phyloP scores from a whole-genome alignment of 2,329 filamentous ascomycete genomes.

The Penicillium glabrum region DNA sequence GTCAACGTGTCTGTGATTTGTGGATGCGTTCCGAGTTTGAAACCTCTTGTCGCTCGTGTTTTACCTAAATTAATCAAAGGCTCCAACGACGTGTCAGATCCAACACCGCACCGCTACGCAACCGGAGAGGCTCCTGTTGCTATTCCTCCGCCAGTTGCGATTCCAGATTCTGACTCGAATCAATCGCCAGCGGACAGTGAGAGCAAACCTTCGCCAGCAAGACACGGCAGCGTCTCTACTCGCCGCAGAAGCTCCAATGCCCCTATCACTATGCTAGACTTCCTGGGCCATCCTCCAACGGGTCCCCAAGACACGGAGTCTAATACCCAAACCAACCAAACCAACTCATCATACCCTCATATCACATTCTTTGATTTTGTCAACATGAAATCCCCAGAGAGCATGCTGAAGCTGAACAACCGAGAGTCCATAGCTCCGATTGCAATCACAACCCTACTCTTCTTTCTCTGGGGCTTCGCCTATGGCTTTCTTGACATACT shows the following conservation, averaged over 20 bases:
- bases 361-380: conserved; percentile 64
- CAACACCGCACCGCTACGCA: conserved; percentile 7
- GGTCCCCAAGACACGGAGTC: conserved; percentile 29
- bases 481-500: conserved; percentile 84
- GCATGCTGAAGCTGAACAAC: conserved; percentile 59
- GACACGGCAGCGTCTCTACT: conserved; percentile 10
- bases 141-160: conserved; percentile 10
- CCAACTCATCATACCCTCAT: conserved; percentile 31
- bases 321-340: conserved; percentile 41
- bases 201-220: conserved; percentile 20
- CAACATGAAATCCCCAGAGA: conserved; percentile 56
- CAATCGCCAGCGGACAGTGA: conserved; percentile 11
- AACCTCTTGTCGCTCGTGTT: conserved; percentile 72
- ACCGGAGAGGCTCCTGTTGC: conserved; percentile 9
- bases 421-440: conserved; percentile 59
- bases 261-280: conserved; percentile 49
- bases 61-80: conserved; percentile 59
- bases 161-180: background rate
- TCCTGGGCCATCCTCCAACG: conserved; percentile 52
- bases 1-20: conserved; percentile 89
- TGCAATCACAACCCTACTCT: conserved; percentile 71
- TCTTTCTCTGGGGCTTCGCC: conserved; percentile 87
- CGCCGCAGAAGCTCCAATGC: conserved; percentile 4
- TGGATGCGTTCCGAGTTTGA: conserved; percentile 87
- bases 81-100: conserved; percentile 28